Conservation (phyloP, 129 eudicot species). For the Glebionis coronaria region DNA sequence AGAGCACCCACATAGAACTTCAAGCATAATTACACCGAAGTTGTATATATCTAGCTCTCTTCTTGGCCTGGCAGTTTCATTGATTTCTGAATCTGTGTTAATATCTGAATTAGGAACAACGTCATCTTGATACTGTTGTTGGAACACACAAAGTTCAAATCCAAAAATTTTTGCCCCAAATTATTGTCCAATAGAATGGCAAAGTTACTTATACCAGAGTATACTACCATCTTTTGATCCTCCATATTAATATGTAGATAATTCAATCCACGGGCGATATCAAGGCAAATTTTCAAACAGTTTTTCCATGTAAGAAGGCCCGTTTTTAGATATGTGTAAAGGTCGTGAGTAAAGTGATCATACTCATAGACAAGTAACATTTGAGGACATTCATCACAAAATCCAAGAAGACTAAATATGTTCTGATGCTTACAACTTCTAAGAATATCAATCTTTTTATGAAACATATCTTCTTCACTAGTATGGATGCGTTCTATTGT, state of each 20-base stretch:
- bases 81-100: neutral
- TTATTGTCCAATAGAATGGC: neutral
- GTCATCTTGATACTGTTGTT: neutral
- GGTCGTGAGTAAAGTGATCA: neutral
- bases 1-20: neutral
- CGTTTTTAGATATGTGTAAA: neutral
- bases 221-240: neutral
- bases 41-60: neutral
- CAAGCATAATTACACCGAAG: neutral
- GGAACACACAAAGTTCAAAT: neutral
- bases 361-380: neutral
- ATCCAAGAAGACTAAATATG: constrained; percentile 6
- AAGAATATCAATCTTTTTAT: neutral
- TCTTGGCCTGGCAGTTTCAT: neutral
- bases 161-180: neutral
- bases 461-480: neutral
- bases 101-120: neutral
- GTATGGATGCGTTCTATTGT: neutral
- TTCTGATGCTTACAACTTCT: constrained; percentile 1
- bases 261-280: neutral
- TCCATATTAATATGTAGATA: neutral
- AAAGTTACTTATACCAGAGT: constrained; percentile 18
- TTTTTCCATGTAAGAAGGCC: neutral
- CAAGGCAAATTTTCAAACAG: constrained; percentile 1
- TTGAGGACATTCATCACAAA: constrained; percentile 4